Conservation (phyloP, 2,329 filamentous ascomycete genomes). For the Paracoccidioides brasiliensis region DNA sequence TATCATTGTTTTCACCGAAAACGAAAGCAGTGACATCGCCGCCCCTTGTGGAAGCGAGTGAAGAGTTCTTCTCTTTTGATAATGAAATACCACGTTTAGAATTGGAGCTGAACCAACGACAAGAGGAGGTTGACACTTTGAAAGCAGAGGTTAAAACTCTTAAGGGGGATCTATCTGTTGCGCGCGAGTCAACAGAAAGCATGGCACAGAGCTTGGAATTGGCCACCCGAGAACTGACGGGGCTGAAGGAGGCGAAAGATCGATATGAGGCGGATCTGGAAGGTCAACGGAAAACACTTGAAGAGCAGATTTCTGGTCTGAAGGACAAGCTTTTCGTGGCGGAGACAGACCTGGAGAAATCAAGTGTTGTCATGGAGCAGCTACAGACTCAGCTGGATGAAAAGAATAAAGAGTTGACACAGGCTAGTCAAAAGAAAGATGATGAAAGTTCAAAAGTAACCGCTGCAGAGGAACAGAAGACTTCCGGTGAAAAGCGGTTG, state of each 20-base stretch:
- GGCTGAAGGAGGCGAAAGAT: conserved; percentile 40
- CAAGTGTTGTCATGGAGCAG: conserved; percentile 20
- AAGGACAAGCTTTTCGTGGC: conserved; percentile 22
- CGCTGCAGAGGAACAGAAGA: conserved; percentile 23
- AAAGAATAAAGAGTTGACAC: conserved; percentile 28
- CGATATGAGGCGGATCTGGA: conserved; percentile 37
- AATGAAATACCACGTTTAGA: conserved; percentile 75
- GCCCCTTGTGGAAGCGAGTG: conserved; percentile 26
- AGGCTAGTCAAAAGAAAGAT: conserved; percentile 20
- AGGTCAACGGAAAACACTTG: conserved; percentile 25
- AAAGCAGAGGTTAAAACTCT: conserved; percentile 55
- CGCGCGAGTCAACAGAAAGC: conserved; percentile 56
- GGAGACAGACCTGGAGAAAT: conserved; percentile 21
- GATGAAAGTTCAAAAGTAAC: conserved; percentile 3
- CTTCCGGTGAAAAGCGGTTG: conserved; percentile 38
- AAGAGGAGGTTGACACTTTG: conserved; percentile 57
- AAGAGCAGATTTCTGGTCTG: conserved; percentile 32
- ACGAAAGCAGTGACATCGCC: conserved; percentile 21
- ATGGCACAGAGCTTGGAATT: conserved; percentile 54
- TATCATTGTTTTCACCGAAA: conserved; percentile 29
- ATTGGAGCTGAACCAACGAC: conserved; percentile 55
- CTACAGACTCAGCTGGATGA: conserved; percentile 28
- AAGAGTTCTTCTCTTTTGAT: conserved; percentile 88
- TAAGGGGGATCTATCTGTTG: conserved; percentile 55
- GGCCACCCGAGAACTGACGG: conserved; percentile 50